phyloP scores from a whole-genome alignment of 2,329 filamentous ascomycete genomes.

The Paracoccidioides brasiliensis region DNA sequence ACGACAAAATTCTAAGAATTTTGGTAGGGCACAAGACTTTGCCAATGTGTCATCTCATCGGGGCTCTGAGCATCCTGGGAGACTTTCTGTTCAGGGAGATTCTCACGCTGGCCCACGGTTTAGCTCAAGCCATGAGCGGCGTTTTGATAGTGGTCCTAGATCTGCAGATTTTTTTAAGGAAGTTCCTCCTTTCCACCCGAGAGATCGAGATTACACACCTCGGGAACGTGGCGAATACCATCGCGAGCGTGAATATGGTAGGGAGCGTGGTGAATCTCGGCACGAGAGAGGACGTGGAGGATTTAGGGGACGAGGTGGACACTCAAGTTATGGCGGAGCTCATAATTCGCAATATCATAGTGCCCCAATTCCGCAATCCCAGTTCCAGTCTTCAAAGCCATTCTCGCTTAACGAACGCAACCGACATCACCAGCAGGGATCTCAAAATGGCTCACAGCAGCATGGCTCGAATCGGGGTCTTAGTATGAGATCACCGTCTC shows the following conservation, averaged over 20 bases:
- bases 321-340: constrained; percentile 21
- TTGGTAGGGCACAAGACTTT: constrained; percentile 21
- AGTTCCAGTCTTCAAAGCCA: constrained; percentile 28
- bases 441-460: constrained; percentile 25
- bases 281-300: constrained; percentile 27
- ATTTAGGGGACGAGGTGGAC: constrained; percentile 30
- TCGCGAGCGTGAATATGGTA: constrained; percentile 25
- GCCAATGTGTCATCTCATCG: constrained; percentile 13
- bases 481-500: constrained; percentile 47
- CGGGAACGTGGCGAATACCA: constrained; percentile 19
- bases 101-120: constrained; percentile 21
- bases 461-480: constrained; percentile 37
- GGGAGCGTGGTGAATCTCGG: constrained; percentile 25
- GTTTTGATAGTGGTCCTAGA: constrained; percentile 27
- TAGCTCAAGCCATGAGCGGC: constrained; percentile 21
- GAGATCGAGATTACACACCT: constrained; percentile 15
- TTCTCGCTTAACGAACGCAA: constrained; percentile 32
- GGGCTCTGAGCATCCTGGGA: constrained; percentile 17
- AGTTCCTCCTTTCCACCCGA: constrained; percentile 15
- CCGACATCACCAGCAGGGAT: constrained; percentile 26
- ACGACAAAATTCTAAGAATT: constrained; percentile 24
- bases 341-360: constrained; percentile 29
- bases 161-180: constrained; percentile 24
- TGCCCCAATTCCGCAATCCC: constrained; percentile 27
- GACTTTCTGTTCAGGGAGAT: constrained; percentile 21